These are phyloP conservation scores for Hyaloperonospora arabidopsidis DNA, from an alignment of 352 stramenopile genomes.

Conservation along the genomic window DNA sequence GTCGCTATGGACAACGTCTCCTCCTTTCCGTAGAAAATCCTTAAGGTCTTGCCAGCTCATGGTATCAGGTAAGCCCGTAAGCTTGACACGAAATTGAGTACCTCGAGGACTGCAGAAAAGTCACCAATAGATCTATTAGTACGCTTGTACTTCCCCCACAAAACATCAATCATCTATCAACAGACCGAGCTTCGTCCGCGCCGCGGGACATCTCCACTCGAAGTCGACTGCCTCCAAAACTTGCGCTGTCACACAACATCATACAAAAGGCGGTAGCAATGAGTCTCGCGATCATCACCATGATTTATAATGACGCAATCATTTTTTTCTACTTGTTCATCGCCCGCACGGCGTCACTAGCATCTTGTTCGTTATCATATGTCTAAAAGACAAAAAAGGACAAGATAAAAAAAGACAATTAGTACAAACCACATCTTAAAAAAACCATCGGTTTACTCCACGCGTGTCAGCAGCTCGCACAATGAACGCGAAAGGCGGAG, in stretches of 20 bases:
- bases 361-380: conserved; percentile 49
- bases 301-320: neutral
- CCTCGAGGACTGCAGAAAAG: conserved; percentile 26
- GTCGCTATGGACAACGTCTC: conserved; percentile 57
- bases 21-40: conserved; percentile 46
- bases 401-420: neutral
- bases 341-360: conserved; percentile 40
- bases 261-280: neutral
- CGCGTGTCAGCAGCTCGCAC: conserved; percentile 23
- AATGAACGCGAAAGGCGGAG: conserved; percentile 49
- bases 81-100: conserved; percentile 45
- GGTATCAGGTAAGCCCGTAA: conserved; percentile 35
- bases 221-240: conserved; percentile 31
- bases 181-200: conserved; percentile 15
- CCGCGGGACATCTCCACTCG: conserved; percentile 51
- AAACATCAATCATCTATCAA: neutral
- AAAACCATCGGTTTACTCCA: too few relatives aligned
- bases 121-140: conserved; percentile 1
- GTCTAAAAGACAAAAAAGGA: conserved; percentile 27
- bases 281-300: neutral
- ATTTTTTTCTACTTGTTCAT: conserved; percentile 43
- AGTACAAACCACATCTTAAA: neutral
- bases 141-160: neutral
- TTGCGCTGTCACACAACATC: conserved; percentile 8
- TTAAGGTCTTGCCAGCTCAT: conserved; percentile 65